phyloP scores from a whole-genome alignment of 2,329 filamentous ascomycete genomes.

The Corniculantispora saksenae region DNA sequence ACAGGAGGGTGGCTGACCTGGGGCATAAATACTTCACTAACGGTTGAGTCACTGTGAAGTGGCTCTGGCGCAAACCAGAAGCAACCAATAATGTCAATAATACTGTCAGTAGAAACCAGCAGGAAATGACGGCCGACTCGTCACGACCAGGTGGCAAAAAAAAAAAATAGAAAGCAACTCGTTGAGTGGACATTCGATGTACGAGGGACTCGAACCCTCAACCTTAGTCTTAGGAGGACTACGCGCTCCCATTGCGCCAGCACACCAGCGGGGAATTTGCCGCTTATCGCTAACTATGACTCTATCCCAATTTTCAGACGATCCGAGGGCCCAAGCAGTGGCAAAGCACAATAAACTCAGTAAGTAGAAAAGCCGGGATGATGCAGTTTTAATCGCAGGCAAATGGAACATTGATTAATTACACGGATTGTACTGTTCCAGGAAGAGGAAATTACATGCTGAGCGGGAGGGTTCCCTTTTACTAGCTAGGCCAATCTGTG shows the following conservation, averaged over 20 bases:
- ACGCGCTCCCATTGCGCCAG: conserved; percentile 42
- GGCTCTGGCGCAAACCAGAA: too few species aligned
- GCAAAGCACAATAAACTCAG: neutral
- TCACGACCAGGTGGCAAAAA: too few species aligned
- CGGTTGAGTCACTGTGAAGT: too few species aligned
- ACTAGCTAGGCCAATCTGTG: too few species aligned
- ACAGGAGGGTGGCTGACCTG: too few species aligned
- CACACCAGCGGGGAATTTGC: conserved; percentile 24
- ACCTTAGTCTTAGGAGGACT: conserved; percentile 44
- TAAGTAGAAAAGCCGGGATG: neutral
- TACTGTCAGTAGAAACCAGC: too few species aligned
- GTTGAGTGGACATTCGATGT: neutral
- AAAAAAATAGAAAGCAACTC: neutral
- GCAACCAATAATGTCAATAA: too few species aligned
- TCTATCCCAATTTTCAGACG: neutral
- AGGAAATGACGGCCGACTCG: too few species aligned
- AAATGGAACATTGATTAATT: neutral
- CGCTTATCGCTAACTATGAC: neutral
- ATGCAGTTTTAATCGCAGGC: neutral
- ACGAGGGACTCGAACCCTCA: conserved; percentile 42
- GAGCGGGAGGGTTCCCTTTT: too few species aligned
- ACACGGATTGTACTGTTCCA: neutral
- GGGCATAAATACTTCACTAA: too few species aligned
- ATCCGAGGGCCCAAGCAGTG: neutral
- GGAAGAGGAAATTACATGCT: too few species aligned